Base-by-base conservation (phyloP, 305 asterid genomes). In the Fraxinus greggii region DNA sequence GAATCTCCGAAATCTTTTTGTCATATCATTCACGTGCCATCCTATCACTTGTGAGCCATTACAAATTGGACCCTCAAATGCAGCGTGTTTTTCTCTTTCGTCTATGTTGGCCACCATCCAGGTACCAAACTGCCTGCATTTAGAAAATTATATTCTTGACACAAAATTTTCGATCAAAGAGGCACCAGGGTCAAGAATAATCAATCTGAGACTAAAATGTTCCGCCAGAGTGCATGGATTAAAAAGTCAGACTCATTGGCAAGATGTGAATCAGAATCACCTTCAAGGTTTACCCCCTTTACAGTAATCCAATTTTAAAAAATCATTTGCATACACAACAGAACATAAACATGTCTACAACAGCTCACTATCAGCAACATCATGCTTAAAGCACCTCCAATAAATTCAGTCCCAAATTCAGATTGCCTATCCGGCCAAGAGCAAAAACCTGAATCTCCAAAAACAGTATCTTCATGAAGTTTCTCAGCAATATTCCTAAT, bases 1-100 rank as follows among this genome's bases (percentile, higher is more conserved):
- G 87, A 94, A 94, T 83, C 94, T 89, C 78, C 86, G 77, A 17
- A 65, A 80, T 75, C 84, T 79, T 77, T 83, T 86, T 69, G 79
- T 63, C 79, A 56, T 75, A 75, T 85, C 88, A 77, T 54, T 83
- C 15, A 86, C 59, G 51, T 92, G 98, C 98, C 98, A 94, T 77
- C 98, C 98, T 33, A 85, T 81, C 61, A 94, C 92, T 87, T 83
- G 89, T 72, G 95, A 86, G 76, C 92, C 89, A 40, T 92, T 90
- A 85, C 98, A 94, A 78, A 94, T 82, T 36, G 98, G 98, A 85
- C 98, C 98, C 70, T 92, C 91, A 13, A 89, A 83, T 75, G 84
- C 59, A 51, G 85, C 78, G 7, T 86, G 42, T 29, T 76, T 89
- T 81, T 84, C 63, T 79, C 83, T 84, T 54, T 84, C 90, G 26